phyloP scores from a whole-genome alignment of 805 yeast species.

The Scheffersomyces stipitis region DNA sequence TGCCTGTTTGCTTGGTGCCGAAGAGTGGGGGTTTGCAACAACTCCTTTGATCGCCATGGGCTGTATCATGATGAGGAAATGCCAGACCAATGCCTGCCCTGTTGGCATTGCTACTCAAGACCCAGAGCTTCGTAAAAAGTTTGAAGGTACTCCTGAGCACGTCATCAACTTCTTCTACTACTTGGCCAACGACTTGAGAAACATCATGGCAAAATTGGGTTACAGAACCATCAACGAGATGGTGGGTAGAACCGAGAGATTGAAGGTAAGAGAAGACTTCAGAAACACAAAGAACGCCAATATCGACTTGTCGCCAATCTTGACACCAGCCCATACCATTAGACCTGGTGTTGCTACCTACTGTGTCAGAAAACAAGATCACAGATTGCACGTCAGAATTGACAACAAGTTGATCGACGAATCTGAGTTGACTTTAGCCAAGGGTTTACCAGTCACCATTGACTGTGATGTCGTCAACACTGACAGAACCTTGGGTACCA shows the following conservation, averaged over 20 bases:
- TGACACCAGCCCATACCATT: slow-evolving; percentile 94
- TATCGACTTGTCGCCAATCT: slow-evolving; percentile 86
- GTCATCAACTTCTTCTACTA: slow-evolving; percentile 97
- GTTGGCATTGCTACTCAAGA: slow-evolving; percentile 99
- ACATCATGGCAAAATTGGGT: slow-evolving; percentile 91
- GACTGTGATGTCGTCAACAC: slow-evolving; percentile 93
- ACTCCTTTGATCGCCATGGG: slow-evolving; percentile 97
- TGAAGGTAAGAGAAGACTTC: slow-evolving; percentile 79
- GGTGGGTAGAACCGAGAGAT: slow-evolving; percentile 96
- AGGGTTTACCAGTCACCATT: slow-evolving; percentile 93
- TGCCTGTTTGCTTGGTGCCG: slow-evolving; percentile 96
- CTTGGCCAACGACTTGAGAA: slow-evolving; percentile 87
- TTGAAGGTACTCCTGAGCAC: slow-evolving; percentile 96
- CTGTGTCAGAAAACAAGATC: slow-evolving; percentile 91
- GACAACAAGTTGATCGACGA: slow-evolving; percentile 97
- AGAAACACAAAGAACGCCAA: slow-evolving; percentile 88
- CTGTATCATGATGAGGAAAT: slow-evolving; percentile 91
- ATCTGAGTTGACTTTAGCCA: slow-evolving; percentile 90
- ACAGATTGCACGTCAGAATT: slow-evolving; percentile 84
- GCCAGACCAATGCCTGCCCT: slow-evolving; percentile 60
- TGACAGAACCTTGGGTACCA: slow-evolving; percentile 94
- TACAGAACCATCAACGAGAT: slow-evolving; percentile 95
- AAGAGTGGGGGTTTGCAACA: slow-evolving; percentile 97
- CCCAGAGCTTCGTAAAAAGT: slow-evolving; percentile 87
- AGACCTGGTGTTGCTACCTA: slow-evolving; percentile 97